Base-by-base conservation (phyloP, 768 basidiomycete species). In the Solioccasus polychromus region DNA sequence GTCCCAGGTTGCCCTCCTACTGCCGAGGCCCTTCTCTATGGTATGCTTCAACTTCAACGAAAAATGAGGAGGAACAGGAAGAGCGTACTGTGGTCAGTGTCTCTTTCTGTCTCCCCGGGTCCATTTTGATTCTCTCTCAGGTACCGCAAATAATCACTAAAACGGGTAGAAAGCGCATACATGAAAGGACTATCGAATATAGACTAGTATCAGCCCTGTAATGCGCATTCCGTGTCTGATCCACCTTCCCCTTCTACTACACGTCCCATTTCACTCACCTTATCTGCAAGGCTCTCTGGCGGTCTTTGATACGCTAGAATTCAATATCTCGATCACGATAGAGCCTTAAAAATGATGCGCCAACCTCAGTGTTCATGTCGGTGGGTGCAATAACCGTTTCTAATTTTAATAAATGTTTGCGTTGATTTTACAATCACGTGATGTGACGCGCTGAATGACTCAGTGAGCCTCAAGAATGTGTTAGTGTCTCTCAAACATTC, bases 1-100 rank as follows among this genome's bases (percentile, higher is more conserved):
- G 95, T 97, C 7, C 95, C 94, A 19, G 95, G 94, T 0, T 96
- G 93, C 67, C 90, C 88, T 18, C 88, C 88, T 8, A 92, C 88
- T 3, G 95, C 96, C n/a, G 96, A 99, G 68, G 96, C 96, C 12
- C 77, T 98, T 31, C 75, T 98, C 51, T 96, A 94, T 59, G 93
- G 93, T 39, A 92, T 96, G 92, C 78, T 97, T 36, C 93, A 97
- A 66, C 78, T 97, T 39, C 93, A 96, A 69, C 83, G 93, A 45
- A 97, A 98, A 76, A 96, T 96, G 89, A 74, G 92, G 58, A 77
- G 83, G 60, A 88, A 80, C 69, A 75, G 93, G 60, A 90, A 90
- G 71, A 81, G 83, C 35, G 86, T 93, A 11, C 71, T 91, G 40
- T 97, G 94, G 94, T 94, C 60, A 43, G 71, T 59, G 8, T 35